Evolutionary conservation across 805 yeast species (phyloP), one percentile per base, ranked within the genome.

Genomic region (Ogataea glucozyma): DNA sequence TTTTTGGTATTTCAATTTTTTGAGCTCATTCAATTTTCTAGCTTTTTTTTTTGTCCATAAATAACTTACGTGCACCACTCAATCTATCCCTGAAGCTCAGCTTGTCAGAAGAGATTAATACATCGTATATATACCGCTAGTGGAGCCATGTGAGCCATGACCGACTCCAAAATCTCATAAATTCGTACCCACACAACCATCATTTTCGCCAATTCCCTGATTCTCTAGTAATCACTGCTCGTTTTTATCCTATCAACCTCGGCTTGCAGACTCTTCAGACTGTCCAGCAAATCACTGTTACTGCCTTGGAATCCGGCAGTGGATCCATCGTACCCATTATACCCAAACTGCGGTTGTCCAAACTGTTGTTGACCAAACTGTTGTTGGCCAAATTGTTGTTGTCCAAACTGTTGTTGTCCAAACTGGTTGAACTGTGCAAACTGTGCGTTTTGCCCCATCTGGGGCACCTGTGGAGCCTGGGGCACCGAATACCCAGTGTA

Each of bases 191-290:
- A n/a, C n/a, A n/a, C n/a, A n/a, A n/a, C n/a, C n/a, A n/a, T n/a
- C n/a, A n/a, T n/a, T n/a, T n/a, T n/a, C n/a, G n/a, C n/a, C n/a
- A n/a, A n/a, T 19, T 27, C 19, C 19, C 34, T 20, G 19, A 14
- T 31, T 26, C 33, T 11, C 43, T 40, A 42, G 31, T 48, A 47
- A 17, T 46, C 49, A 29, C 42, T 43, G 14, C 46, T 43, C 16
- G 48, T 42, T 33, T 74, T 62, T 40, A 83, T 65, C 40, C 73
- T 71, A 52, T 84, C 85, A 17, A 84, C 88, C 59, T 84, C 89
- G 26, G 73, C 82, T 53, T 83, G 88, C 36, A 84, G 67, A 7
- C 83, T 83, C 54, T 75, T 75, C 44, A 84, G 66, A 56, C 83
- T 85, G 35, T 83, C 81, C 51, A 84, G 61, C 17, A 83, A 76